Evolutionary conservation across 2,329 filamentous ascomycete species (phyloP).

Genomic region (Penicillium paneum): DNA sequence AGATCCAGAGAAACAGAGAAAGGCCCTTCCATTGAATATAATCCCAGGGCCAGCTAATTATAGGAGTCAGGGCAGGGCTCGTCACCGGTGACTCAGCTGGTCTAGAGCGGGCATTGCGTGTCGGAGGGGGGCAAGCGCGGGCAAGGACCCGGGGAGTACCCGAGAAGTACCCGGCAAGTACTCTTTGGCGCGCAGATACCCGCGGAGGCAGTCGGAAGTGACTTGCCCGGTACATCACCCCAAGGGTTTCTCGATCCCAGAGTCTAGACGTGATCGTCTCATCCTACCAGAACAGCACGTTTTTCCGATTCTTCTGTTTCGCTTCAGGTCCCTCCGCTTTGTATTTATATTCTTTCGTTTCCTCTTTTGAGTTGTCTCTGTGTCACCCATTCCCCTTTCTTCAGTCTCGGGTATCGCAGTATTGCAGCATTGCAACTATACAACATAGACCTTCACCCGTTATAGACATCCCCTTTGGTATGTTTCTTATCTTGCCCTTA

Average conservation of each 20-base stretch:
- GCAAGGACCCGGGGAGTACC: not conserved
- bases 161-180: not conserved
- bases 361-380: not conserved
- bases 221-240: constrained; percentile 1
- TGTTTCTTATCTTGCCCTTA: constrained; percentile 27
- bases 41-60: not conserved
- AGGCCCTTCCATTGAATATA: not conserved
- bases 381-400: not conserved
- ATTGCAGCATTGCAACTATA: not conserved
- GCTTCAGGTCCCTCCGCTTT: not conserved
- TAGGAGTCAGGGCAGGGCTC: not conserved
- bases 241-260: not conserved
- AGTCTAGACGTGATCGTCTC: constrained; percentile 13
- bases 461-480: not conserved
- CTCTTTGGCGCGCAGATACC: too few relatives aligned
- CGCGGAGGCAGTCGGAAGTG: not conserved
- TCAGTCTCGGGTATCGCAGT: too few relatives aligned
- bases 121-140: not conserved
- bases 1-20: not conserved
- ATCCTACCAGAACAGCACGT: constrained; percentile 10
- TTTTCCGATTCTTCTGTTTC: not conserved
- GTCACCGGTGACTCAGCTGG: constrained; percentile 8
- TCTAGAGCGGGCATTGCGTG: constrained; percentile 8
- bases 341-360: constrained; percentile 2
- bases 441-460: not conserved